A percentile compares a stretch with the other conserved stretches of the same genome.
These are phyloP conservation scores for Tripterygium wilfordii DNA, from an alignment of 177 flowering plant genomes.

Conservation along the genomic window DNA sequence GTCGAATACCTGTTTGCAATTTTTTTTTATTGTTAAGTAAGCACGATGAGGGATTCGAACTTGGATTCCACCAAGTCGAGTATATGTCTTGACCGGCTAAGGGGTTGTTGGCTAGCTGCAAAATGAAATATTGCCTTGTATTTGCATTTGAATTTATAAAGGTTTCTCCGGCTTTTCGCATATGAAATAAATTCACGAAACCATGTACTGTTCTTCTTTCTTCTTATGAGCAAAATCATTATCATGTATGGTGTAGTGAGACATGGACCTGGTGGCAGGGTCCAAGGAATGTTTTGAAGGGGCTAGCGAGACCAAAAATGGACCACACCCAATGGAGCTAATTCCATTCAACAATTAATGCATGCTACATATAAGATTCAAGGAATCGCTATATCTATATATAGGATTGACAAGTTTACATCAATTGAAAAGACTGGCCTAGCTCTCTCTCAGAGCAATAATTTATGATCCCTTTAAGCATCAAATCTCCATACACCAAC, in stretches of 20 bases:
- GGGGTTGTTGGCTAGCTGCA: neutral
- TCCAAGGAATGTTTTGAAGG: neutral
- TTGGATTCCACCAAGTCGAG: no score
- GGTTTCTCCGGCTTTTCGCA: slow-evolving; percentile 4
- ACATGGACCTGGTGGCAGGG: neutral
- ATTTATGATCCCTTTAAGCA: slow-evolving; percentile 26
- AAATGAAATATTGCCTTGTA: slow-evolving; percentile 3
- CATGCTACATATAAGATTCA: slow-evolving; percentile 19
- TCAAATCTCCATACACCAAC: slow-evolving; percentile 22
- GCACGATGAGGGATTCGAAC: neutral
- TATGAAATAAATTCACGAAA: no score
- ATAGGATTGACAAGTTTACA: no score
- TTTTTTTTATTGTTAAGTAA: no score
- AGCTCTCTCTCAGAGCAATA: slow-evolving; percentile 17
- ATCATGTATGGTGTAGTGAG: neutral
- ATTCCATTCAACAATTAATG: neutral
- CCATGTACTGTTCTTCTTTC: slow-evolving; percentile 1
- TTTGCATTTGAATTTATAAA: neutral
- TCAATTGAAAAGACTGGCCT: slow-evolving; percentile 9
- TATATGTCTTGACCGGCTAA: no score
- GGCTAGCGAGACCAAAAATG: slow-evolving; percentile 10
- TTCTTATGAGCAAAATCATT: neutral
- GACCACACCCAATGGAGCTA: neutral
- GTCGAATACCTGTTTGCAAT: no score
- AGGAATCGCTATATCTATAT: slow-evolving; percentile 12